Conservation (phyloP, 805 yeast species). For the Yamadazyma tumulicola region DNA sequence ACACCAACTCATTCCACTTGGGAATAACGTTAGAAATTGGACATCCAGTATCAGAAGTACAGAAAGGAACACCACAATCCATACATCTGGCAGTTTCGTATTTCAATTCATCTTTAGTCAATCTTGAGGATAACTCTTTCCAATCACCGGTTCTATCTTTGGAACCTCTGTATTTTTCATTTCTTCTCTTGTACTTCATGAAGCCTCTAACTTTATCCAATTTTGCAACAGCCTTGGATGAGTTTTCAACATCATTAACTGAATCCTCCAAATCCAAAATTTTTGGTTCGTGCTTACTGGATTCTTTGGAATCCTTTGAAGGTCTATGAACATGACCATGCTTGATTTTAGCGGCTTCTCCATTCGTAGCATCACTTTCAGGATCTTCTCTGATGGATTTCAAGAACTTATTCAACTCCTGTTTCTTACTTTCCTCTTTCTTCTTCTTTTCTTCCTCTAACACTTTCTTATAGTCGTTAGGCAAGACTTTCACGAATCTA, state of each 20-base stretch:
- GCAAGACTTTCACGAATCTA: slow-evolving; percentile 89
- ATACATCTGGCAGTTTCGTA: slow-evolving; percentile 96
- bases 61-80: slow-evolving; percentile 99
- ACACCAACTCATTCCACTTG: slow-evolving; percentile 95
- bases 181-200: slow-evolving; percentile 87
- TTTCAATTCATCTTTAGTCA: slow-evolving; percentile 81
- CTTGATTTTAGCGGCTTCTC: slow-evolving; percentile 67
- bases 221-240: slow-evolving; percentile 57
- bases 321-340: slow-evolving; percentile 43
- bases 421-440: slow-evolving; percentile 60
- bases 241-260: slow-evolving; percentile 62
- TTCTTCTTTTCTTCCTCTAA: slow-evolving; percentile 70
- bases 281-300: too few relatives aligned
- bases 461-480: slow-evolving; percentile 86
- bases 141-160: slow-evolving; percentile 80
- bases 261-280: slow-evolving; percentile 89
- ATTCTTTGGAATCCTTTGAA: slow-evolving; percentile 20
- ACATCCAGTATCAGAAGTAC: slow-evolving; percentile 97
- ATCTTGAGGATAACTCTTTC: slow-evolving; percentile 81
- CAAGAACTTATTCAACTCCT: slow-evolving; percentile 63
- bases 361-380: slow-evolving; percentile 82
- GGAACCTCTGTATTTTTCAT: slow-evolving; percentile 81
- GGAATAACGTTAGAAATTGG: slow-evolving; percentile 97
- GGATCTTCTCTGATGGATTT: slow-evolving; percentile 77
- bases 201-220: slow-evolving; percentile 86